A percentile compares a stretch with the other conserved stretches of the same genome.
Evolutionary conservation across 1,284 basidiomycete species (phyloP).

Genomic region (Leccinum griseonigrum): DNA sequence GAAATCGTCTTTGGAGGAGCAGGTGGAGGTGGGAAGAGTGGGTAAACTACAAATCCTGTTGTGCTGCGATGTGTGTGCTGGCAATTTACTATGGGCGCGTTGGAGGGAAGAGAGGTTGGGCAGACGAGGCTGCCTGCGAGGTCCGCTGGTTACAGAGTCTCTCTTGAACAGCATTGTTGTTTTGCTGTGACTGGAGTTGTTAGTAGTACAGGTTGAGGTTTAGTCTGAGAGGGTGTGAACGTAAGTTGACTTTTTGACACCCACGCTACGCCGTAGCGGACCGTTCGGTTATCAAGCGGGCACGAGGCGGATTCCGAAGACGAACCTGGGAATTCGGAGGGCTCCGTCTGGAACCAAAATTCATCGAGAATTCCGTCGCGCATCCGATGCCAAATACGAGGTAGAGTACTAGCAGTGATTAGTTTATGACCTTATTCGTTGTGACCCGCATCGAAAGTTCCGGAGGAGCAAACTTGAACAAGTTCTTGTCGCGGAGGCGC

Average conservation of each 20-base stretch:
- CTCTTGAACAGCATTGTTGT: slow-evolving; percentile 19
- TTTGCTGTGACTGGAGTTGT: slow-evolving; percentile 3
- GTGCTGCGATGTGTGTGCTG: slow-evolving; percentile 7
- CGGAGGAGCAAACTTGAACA: not conserved
- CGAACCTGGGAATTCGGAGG: slow-evolving; percentile 11
- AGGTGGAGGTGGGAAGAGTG: slow-evolving; percentile 4
- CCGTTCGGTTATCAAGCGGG: slow-evolving; percentile 21
- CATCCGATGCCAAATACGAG: not conserved
- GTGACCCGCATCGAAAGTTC: not conserved
- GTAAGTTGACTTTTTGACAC: slow-evolving; percentile 27
- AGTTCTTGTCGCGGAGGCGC: not conserved
- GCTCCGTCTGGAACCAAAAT: not conserved
- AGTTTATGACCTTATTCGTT: not conserved
- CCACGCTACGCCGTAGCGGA: slow-evolving; percentile 8
- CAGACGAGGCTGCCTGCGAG: slow-evolving; percentile 4
- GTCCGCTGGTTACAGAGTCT: slow-evolving; percentile 9
- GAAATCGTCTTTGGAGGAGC: slow-evolving; percentile 1
- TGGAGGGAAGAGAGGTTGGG: slow-evolving; percentile 3
- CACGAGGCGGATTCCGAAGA: slow-evolving; percentile 14
- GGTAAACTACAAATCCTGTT: slow-evolving; percentile 18
- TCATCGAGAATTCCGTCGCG: not conserved
- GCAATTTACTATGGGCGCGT: slow-evolving; percentile 4
- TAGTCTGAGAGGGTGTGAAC: slow-evolving; percentile 18
- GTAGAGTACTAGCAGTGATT: not conserved
- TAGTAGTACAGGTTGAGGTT: slow-evolving; percentile 22